Conservation (phyloP, 306 rosid genomes). For the Fragaria ananassa region DNA sequence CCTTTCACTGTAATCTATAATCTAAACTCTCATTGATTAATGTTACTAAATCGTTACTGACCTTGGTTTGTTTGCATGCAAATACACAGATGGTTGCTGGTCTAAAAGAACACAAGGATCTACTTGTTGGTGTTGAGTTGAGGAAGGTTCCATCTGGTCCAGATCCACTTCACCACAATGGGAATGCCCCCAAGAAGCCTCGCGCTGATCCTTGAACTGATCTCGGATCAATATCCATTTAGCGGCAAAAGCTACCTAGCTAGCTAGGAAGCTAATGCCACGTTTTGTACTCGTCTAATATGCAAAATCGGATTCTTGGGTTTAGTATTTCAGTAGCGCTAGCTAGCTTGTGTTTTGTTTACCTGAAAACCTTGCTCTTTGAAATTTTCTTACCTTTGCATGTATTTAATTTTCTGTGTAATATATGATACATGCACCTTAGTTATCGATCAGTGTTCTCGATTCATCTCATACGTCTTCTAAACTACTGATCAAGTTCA, state of each 20-base stretch:
- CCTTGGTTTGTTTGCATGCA: not conserved
- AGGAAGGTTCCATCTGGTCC: conserved; percentile 11
- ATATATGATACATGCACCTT: not conserved
- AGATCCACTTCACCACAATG: conserved; percentile 1
- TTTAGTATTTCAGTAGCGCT: not conserved
- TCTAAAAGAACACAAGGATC: not conserved
- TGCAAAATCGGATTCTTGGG: not conserved
- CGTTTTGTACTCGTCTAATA: not conserved
- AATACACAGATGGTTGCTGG: not conserved
- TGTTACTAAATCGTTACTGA: not conserved
- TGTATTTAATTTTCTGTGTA: not conserved
- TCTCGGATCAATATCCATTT: not conserved
- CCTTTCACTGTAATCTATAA: not conserved
- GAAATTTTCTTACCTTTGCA: not conserved
- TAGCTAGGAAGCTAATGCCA: not conserved
- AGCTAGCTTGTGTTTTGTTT: not conserved
- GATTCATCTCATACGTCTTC: not conserved
- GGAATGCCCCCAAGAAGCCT: conserved; percentile 5
- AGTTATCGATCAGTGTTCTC: not conserved
- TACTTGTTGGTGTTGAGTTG: not conserved
- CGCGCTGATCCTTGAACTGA: not conserved
- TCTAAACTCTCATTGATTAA: not conserved
- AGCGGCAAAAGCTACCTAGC: not conserved
- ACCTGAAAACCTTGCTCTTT: not conserved
- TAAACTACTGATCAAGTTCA: not conserved